A percentile compares a stretch with the other conserved stretches of the same genome.
Conservation (phyloP, 768 basidiomycete genomes). For the Roridomyces roridus region DNA sequence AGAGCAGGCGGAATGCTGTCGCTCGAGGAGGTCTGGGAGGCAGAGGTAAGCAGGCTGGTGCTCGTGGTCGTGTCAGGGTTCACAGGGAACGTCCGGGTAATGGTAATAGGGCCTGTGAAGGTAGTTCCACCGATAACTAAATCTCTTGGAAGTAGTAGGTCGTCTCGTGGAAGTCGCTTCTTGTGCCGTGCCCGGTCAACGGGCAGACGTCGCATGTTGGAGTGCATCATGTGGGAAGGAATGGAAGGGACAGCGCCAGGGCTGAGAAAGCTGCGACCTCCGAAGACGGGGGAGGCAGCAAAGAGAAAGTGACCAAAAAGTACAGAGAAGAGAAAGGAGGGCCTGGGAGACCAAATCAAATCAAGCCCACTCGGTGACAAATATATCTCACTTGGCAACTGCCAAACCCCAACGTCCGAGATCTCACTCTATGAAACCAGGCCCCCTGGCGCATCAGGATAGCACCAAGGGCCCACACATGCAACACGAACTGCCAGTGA, state of each 20-base stretch:
- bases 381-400: not conserved
- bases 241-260: constrained; percentile 33
- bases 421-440: not conserved
- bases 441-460: not conserved
- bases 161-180: constrained; percentile 30
- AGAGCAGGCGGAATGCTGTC: not conserved
- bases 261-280: constrained; percentile 25
- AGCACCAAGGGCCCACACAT: constrained; percentile 3
- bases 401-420: not conserved
- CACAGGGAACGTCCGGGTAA: constrained; percentile 26
- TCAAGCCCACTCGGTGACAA: not conserved
- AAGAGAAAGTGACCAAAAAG: constrained; percentile 21
- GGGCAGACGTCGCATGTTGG: constrained; percentile 29
- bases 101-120: constrained; percentile 33
- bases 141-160: not conserved
- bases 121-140: constrained; percentile 5
- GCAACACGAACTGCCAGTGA: too few relatives aligned
- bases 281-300: too few relatives aligned
- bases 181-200: constrained; percentile 33
- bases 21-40: not conserved
- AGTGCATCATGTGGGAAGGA: constrained; percentile 32
- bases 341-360: constrained; percentile 1
- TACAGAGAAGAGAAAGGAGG: constrained; percentile 15
- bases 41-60: not conserved
- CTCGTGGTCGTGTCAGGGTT: not conserved